Evolutionary conservation across 1,139 yeast genomes (phyloP), one percentile per base, ranked within the genome.

Genomic region (Hanseniaspora uvarum): DNA sequence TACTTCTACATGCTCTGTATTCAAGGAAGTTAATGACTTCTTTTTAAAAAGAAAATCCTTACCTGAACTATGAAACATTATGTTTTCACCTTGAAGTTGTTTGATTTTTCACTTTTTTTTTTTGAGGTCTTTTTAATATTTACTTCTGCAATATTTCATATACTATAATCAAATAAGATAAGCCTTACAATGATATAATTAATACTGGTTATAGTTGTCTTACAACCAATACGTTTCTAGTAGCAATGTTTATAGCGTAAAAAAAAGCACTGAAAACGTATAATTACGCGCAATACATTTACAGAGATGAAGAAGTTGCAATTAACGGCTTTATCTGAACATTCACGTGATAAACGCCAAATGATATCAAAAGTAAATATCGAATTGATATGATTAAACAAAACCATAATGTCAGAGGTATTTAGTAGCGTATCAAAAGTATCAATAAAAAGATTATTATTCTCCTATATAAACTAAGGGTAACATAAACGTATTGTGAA

Each of bases 41-140:
- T 23, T 38, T 19, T 19, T 31, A 18, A 21, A 26, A 10, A 31
- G 30, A 10, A 31, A 30, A 12, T 43, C 26, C 7, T 50, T 41
- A 4, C 40, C 34, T 36, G 30, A n/a, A 10, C n/a, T 26, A 12
- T 47, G 14, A 50, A 50, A 50, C 53, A 50, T 50, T 16, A 11
- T 21, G 43, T 12, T 37, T 18, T 6, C 23, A 12, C 6, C 12
- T 37, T 28, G 31, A 7, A 11, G 19, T n/a, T 33, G 16, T n/a
- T n/a, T n/a, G n/a, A n/a, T n/a, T n/a, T n/a, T n/a, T n/a, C 31
- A 12, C 7, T 28, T 28, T 10, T 3, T 3, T 28, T 28, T 28
- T 28, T 26, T 26, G 8, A 12, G 31, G 7, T 26, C 8, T 10
- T 28, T 28, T 10, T 6, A 28, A 28, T n/a, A n/a, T n/a, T n/a